Evolutionary conservation across 129 eudicot genomes (phyloP), one percentile per base, ranked within the genome.

Genomic region (Glebionis coronaria): DNA sequence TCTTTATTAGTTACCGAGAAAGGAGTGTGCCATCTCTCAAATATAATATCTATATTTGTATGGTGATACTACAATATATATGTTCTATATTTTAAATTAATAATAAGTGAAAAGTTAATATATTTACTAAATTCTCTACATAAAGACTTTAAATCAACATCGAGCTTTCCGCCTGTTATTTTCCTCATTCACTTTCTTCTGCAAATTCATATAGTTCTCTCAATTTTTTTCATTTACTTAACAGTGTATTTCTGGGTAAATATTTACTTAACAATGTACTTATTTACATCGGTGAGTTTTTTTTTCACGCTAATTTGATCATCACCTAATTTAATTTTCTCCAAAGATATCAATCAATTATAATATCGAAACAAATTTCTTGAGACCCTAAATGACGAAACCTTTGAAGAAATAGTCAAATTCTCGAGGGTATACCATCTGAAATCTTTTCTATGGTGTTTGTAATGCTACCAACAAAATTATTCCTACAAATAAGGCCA

Each of bases 391-490:
- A 47, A 66, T 66, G 71, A 29, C 9, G 7, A 51, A 29, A 11
- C 15, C 71, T 29, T 11, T 14, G 51, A 50, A 49, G 71, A 4
- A 28, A 66, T 49, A 18, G 38, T 16, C 60, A n/a, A n/a, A 4
- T 49, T 50, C 16, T 53, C 46, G 31, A 28, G 6, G 10, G 35
- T 29, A 42, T 46, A 19, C 46, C 62, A 20, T 31, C 16, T 8
- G 62, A 49, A 9, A 40, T 76, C 61, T 10, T 67, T 67, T 68
- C 61, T 61, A 23, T 27, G 53, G 63, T 63, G 14, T 70, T 72
- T 5, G 18, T 52, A 61, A 19, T 49, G 42, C 28, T 62, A 54
- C 55, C 70, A 1, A 13, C 44, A 1, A 62, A 13, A 44, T 72
- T 1, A 10, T 38, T 72, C n/a, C 63, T 72, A 10, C 63, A 44